Evolutionary conservation across 192 early-diverging fungal species (phyloP), one percentile per base, ranked within the genome.

Genomic region (Polychytrium aggregatum): DNA sequence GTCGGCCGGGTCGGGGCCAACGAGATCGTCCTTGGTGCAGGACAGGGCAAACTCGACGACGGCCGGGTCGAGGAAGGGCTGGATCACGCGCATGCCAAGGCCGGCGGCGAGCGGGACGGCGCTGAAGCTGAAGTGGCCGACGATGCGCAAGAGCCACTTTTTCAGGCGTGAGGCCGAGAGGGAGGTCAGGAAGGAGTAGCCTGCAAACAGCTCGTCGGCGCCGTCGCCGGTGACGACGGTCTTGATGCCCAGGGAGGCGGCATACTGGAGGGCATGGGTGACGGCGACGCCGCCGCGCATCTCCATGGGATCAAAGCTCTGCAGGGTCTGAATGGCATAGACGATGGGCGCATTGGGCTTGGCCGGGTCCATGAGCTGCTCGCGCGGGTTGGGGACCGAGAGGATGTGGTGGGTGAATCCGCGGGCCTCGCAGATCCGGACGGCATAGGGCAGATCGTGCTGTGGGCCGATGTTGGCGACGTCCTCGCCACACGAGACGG

Each of bases 271-370:
- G 0, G 71, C 69, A 22, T 54, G 42, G 0, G 82, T 76, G 37
- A 82, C 67, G 0, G 74, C 76, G 16, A 81, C 71, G 0, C 72
- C 64, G 51, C 79, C 79, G 16, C 82, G 71, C 37, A 84, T 65
- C 45, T 81, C 82, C 82, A 84, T 84, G 0, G 78, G 76, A 29
- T 84, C 82, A 51, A 84, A 84, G 0, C 79, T 78, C 21, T 70
- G 50, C 14, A 82, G 66, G 3, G 67, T 64, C 21, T 60, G 44
- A 27, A 82, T 59, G 41, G 69, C 71, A n/a, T 72, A 57, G 31
- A 63, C 61, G 44, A 82, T 53, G n/a, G 61, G 44, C 14, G 64
- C 57, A 20, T 22, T 33, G 8, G 21, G 20, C n/a, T n/a, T n/a
- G 24, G 31, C 43, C 7, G 22, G 29, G 29, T n/a, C 7, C 6